Percentiles rank a stretch among this genome's conserved stretches.
Evolutionary conservation across 1,139 yeast species (phyloP).

Genomic region (Magnusiomyces ingens): DNA sequence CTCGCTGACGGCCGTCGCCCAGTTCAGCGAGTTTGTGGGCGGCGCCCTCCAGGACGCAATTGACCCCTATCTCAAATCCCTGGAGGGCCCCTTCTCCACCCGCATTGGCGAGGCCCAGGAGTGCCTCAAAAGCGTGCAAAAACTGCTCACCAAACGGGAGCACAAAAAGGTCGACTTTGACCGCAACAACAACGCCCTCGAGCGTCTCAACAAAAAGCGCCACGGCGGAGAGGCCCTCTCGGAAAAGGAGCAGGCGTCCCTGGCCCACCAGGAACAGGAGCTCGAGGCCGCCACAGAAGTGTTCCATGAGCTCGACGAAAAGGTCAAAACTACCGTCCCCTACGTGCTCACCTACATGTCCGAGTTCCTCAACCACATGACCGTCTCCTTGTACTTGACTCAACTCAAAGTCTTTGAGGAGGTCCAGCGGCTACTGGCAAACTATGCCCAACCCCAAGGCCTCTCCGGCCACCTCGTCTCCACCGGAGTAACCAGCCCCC

Average conservation of each 20-base stretch:
- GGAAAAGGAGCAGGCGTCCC: slow-evolving; percentile 29
- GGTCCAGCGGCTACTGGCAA: slow-evolving; percentile 22
- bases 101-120: slow-evolving; percentile 36
- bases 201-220: slow-evolving; percentile 39
- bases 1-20: slow-evolving; percentile 29
- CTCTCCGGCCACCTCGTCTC: slow-evolving; percentile 14
- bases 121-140: slow-evolving; percentile 38
- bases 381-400: slow-evolving; percentile 29
- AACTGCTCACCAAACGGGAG: slow-evolving; percentile 43
- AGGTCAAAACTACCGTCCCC: slow-evolving; percentile 41
- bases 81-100: slow-evolving; percentile 22
- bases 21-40: slow-evolving; percentile 19
- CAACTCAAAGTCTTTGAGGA: slow-evolving; percentile 26
- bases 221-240: slow-evolving; percentile 18
- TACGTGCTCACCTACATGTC: slow-evolving; percentile 42
- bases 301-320: slow-evolving; percentile 38
- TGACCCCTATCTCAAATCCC: slow-evolving; percentile 25
- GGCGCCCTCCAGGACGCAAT: slow-evolving; percentile 21
- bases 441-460: slow-evolving; percentile 28
- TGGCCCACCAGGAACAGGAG: slow-evolving; percentile 28
- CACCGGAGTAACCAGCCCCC: neutral
- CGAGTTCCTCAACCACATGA: slow-evolving; percentile 42
- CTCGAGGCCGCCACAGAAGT: slow-evolving; percentile 29
- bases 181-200: slow-evolving; percentile 38
- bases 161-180: slow-evolving; percentile 43